Percentiles rank a stretch among this genome's conserved stretches.
Evolutionary conservation across 345 rosid genomes (phyloP).

Genomic region (Linum trigynum): DNA sequence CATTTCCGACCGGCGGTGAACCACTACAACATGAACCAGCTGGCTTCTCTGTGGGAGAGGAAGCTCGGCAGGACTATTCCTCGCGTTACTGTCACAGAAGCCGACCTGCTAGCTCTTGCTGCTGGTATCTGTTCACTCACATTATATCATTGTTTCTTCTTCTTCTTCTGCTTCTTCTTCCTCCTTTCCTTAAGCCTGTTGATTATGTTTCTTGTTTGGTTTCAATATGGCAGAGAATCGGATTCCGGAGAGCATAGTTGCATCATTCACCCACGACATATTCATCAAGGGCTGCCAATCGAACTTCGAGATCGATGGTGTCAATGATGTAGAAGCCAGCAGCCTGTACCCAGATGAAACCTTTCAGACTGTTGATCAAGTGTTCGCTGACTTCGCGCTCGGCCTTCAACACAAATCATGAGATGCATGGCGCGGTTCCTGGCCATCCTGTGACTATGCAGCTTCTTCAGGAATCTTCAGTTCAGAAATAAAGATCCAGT

Average conservation of each 20-base stretch:
- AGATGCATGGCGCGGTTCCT: conserved; percentile 11
- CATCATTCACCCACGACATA: conserved; percentile 66
- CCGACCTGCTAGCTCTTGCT: conserved; percentile 40
- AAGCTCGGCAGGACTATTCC: conserved; percentile 50
- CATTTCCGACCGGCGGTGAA: conserved; percentile 55
- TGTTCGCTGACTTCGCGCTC: conserved; percentile 35
- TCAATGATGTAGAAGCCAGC: conserved; percentile 29
- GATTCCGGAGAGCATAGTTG: conserved; percentile 53
- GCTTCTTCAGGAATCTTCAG: background rate
- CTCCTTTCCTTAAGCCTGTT: background rate
- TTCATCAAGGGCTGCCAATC: conserved; percentile 62
- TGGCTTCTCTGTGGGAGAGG: conserved; percentile 59
- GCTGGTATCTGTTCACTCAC: conserved; percentile 30
- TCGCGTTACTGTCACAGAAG: conserved; percentile 39
- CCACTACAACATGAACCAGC: conserved; percentile 51
- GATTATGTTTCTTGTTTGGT: background rate
- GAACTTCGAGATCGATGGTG: conserved; percentile 36
- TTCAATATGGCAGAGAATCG: conserved; percentile 33
- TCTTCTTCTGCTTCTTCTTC: background rate
- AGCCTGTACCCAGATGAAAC: conserved; percentile 40
- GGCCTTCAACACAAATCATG: conserved; percentile 18
- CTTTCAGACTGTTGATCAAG: conserved; percentile 43
- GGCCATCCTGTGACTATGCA: too few species aligned
- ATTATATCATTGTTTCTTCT: background rate
- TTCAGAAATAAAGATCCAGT: conserved; percentile 4